A percentile compares a stretch with the other conserved stretches of the same genome.
Conservation (phyloP, 495 filamentous ascomycete species). For the Aspergillus coremiiformis region DNA sequence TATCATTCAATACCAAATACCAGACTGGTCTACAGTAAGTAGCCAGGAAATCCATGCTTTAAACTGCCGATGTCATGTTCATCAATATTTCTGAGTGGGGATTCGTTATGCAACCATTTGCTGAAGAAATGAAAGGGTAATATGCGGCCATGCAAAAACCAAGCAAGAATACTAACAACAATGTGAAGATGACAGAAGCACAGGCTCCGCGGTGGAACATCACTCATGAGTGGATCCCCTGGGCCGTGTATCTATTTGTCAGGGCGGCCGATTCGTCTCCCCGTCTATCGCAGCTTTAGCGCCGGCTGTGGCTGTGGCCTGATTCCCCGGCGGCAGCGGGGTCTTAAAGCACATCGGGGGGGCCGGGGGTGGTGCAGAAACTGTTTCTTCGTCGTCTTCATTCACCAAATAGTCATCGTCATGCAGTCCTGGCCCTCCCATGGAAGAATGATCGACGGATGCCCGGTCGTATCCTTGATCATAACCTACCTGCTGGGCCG, state of each 20-base stretch:
- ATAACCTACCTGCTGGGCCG: slow-evolving; percentile 26
- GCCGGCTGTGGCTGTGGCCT: slow-evolving; percentile 18
- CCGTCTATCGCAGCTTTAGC: slow-evolving; percentile 23
- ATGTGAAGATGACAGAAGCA: slow-evolving; percentile 3
- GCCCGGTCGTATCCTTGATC: slow-evolving; percentile 42
- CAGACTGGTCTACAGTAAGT: neutral
- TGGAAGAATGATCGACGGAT: slow-evolving; percentile 37
- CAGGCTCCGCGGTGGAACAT: neutral
- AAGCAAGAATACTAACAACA: neutral
- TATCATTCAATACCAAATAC: neutral
- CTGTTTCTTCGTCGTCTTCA: slow-evolving; percentile 48
- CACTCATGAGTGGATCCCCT: neutral
- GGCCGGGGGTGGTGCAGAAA: slow-evolving; percentile 18
- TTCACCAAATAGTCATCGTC: slow-evolving; percentile 50
- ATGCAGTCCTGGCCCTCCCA: slow-evolving; percentile 39
- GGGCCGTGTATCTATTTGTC: slow-evolving; percentile 10
- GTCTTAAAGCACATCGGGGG: slow-evolving; percentile 30
- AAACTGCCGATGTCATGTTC: neutral
- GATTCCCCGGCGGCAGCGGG: slow-evolving; percentile 25
- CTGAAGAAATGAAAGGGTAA: neutral
- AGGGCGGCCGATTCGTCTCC: slow-evolving; percentile 33
- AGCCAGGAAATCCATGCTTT: neutral
- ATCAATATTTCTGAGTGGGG: neutral
- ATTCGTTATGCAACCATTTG: neutral
- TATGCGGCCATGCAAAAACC: neutral